phyloP scores from a whole-genome alignment of 192 early-diverging fungal species.

The Nowakowskiella sp. region DNA sequence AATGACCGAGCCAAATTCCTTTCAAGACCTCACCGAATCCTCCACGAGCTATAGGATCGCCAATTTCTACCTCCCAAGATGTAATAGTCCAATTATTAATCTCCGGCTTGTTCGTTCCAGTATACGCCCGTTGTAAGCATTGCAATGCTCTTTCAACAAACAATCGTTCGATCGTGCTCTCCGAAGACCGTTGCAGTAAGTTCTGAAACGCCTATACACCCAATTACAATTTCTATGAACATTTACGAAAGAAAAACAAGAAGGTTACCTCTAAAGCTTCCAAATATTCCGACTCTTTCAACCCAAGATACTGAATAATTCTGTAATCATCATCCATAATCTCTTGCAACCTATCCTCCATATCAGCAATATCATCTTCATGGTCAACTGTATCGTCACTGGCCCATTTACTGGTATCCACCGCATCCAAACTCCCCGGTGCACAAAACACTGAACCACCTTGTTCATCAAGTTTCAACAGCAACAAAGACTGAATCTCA shows the following conservation, averaged over 20 bases:
- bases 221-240: background rate
- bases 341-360: conserved; percentile 21
- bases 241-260: background rate
- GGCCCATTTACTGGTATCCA: conserved; percentile 13
- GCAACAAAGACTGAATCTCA: too few species aligned
- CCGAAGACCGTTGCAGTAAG: conserved; percentile 4
- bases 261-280: conserved; percentile 22
- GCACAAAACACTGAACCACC: too few species aligned
- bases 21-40: conserved; percentile 29
- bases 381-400: conserved; percentile 22
- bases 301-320: conserved; percentile 19
- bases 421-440: too few species aligned
- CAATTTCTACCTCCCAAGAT: conserved; percentile 29
- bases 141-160: conserved; percentile 21
- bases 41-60: conserved; percentile 18
- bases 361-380: conserved; percentile 14
- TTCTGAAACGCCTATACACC: conserved; percentile 17
- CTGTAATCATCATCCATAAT: conserved; percentile 26
- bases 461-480: too few species aligned
- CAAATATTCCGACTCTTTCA: conserved; percentile 21
- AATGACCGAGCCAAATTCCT: conserved; percentile 26
- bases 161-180: conserved; percentile 10
- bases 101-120: background rate
- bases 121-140: conserved; percentile 10
- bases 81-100: conserved; percentile 24